Evolutionary conservation across 768 basidiomycete species (phyloP), one percentile per base, ranked within the genome.

Genomic region (Tylopilus intermedius): DNA sequence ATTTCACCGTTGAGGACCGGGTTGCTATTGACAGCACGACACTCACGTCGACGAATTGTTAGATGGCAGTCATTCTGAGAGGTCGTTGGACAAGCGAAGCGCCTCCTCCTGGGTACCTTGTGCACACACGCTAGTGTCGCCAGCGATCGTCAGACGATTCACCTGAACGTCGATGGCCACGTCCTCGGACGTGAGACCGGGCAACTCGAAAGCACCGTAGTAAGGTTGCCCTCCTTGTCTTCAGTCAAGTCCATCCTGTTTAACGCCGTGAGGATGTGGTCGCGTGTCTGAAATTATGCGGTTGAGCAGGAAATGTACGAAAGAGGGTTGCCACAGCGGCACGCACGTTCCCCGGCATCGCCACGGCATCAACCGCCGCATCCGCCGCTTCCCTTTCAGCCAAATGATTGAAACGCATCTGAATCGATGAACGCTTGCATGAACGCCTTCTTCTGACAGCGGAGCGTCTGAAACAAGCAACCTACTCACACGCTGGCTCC

Each of bases 21-120:
- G n/a, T 30, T 9, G 29, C 6, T 9, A 30, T 30, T 2, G 18
- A 3, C 18, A 41, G 18, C 38, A 14, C 1, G 5, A 14, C 13
- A 51, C 74, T 15, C 45, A 77, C 77, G 35, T 77, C 74, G 44
- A 79, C 74, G 56, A 69, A 64, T 40, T 74, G 59, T 56, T 72
- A 63, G 47, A 59, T 53, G 8, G 73, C 55, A 54, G 71, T 58
- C 58, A 58, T 57, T 18, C 49, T 52, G 56, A 22, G 35, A 26
- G 39, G 60, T 43, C n/a, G 53, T n/a, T 53, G 54, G 26, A 47
- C 18, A 22, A 48, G 54, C 18, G 71, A 69, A 33, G 37, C n/a
- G n/a, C 18, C 18, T 18, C 18, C 18, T 18, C 18, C 18, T 18
- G 1, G 18, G 1, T 18, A 18, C 18, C 18, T 1, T 18, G 18